phyloP scores from a whole-genome alignment of 225 moss, liverwort and hornwort genomes.

The Bryum argenteum region DNA sequence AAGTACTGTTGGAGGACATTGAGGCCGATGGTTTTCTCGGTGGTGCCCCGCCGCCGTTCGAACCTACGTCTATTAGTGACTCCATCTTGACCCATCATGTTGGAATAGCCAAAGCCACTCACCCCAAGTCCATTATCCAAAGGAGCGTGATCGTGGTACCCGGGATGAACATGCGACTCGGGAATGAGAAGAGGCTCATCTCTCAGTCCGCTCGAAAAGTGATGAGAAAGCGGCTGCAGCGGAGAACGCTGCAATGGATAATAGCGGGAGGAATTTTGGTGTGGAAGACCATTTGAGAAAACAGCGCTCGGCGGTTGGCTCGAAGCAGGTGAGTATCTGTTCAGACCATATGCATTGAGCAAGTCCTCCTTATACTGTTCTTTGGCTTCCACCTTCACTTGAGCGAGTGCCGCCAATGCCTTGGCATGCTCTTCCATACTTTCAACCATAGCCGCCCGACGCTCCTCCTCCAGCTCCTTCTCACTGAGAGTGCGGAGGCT shows the following conservation, averaged over 20 bases:
- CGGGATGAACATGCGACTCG: constrained; percentile 35
- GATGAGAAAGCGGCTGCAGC: constrained; percentile 33
- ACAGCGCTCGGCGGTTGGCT: constrained; percentile 29
- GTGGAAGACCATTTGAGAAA: constrained; percentile 15
- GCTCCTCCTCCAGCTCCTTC: constrained; percentile 91
- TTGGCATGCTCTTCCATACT: constrained; percentile 53
- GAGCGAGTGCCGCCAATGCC: constrained; percentile 18
- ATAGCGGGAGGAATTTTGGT: constrained; percentile 33
- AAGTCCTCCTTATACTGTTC: constrained; percentile 47
- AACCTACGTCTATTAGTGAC: constrained; percentile 66
- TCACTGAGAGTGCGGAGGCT: constrained; percentile 91
- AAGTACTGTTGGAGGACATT: constrained; percentile 97
- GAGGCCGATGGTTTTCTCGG: constrained; percentile 91
- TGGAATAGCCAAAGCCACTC: constrained; percentile 37
- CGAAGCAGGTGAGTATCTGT: constrained; percentile 21
- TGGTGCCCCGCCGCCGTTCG: constrained; percentile 91
- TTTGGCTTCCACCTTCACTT: constrained; percentile 46
- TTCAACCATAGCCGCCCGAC: constrained; percentile 46
- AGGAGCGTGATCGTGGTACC: constrained; percentile 36
- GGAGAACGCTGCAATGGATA: constrained; percentile 38
- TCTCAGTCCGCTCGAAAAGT: constrained; percentile 30
- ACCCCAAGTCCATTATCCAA: constrained; percentile 41
- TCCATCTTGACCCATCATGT: constrained; percentile 51
- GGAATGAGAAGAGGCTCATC: constrained; percentile 38
- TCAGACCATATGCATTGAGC: constrained; percentile 37